Evolutionary conservation across 345 rosid genomes (phyloP).

Genomic region (Aurinia saxatilis): DNA sequence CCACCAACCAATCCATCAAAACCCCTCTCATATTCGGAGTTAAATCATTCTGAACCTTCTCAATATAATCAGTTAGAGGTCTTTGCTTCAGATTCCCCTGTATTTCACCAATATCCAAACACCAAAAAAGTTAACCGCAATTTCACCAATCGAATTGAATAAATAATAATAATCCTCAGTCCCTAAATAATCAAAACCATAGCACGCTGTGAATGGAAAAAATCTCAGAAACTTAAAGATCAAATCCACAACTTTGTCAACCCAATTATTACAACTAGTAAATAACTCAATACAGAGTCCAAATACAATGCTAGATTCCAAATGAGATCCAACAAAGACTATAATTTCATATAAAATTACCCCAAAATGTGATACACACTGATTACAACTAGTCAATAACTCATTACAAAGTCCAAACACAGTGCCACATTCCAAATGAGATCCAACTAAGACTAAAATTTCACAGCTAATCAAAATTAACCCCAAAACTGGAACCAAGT

Average conservation of each 20-base stretch:
- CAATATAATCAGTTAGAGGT: constrained; percentile 53
- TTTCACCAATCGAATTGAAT: no score
- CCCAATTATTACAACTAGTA: neutral
- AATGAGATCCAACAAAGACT: neutral
- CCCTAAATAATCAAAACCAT: neutral
- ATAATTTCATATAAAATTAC: no score
- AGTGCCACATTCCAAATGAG: no score
- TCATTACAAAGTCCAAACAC: no score
- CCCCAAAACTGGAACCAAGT: neutral
- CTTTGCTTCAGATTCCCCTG: constrained; percentile 49
- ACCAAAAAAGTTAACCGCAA: neutral
- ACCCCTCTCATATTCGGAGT: constrained; percentile 59
- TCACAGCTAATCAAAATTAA: neutral
- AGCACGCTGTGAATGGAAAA: no score
- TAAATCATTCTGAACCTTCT: constrained; percentile 52
- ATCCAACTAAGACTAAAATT: no score
- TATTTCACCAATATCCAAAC: neutral
- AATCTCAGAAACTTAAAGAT: neutral
- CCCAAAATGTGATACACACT: no score
- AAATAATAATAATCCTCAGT: no score
- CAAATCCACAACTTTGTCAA: neutral
- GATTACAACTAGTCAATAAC: no score
- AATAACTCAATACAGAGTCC: neutral
- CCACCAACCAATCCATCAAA: constrained; percentile 71
- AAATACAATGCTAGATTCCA: neutral